Percentiles rank a stretch among this genome's conserved stretches.
Conservation (phyloP, 495 filamentous ascomycete species). For the Xylaria intraflava region DNA sequence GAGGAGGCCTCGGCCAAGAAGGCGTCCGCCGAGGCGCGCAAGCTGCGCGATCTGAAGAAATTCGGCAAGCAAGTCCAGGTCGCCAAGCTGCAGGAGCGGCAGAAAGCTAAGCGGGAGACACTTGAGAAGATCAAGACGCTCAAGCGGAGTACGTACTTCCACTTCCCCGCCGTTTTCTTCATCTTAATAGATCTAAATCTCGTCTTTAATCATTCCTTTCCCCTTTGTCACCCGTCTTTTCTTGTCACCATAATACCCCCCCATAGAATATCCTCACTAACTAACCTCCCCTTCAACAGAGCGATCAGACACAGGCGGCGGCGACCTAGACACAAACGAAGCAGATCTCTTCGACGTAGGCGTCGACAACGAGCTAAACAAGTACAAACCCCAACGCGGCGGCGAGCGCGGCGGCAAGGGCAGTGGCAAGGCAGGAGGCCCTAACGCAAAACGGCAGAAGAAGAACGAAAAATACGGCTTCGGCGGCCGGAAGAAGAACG, state of each 20-base stretch:
- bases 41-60: conserved; percentile 93
- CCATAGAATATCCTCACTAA: not conserved
- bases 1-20: conserved; percentile 90
- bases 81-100: conserved; percentile 87
- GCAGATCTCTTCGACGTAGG: conserved; percentile 91
- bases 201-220: too few relatives aligned
- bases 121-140: conserved; percentile 87
- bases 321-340: conserved; percentile 56
- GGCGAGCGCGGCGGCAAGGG: conserved; percentile 27
- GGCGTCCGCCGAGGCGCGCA: conserved; percentile 82
- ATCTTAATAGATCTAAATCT: too few relatives aligned
- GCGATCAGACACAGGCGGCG: conserved; percentile 65
- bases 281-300: conserved; percentile 46
- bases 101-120: conserved; percentile 82
- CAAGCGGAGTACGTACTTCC: conserved; percentile 72
- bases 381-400: conserved; percentile 32
- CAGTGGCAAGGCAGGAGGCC: conserved; percentile 33
- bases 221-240: too few relatives aligned
- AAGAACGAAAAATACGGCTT: conserved; percentile 89
- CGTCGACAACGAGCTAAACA: conserved; percentile 65
- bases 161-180: not conserved
- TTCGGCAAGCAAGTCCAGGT: conserved; percentile 99
- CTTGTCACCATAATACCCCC: not conserved
- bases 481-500: conserved; percentile 85
- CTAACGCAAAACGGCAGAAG: conserved; percentile 73